phyloP scores from a whole-genome alignment of 352 stramenopile species.

The Discostella stelligera region DNA sequence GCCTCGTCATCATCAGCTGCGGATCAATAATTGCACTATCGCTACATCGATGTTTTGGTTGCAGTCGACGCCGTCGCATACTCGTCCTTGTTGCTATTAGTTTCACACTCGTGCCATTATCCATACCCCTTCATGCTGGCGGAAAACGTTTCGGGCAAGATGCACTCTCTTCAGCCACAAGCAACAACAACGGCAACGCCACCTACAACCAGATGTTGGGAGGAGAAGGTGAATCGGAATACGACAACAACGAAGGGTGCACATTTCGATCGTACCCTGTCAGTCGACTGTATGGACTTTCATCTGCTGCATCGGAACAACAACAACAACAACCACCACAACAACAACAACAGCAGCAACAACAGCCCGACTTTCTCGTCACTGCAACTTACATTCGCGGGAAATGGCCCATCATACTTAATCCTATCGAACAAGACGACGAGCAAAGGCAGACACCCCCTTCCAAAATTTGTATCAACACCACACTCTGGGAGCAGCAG shows the following conservation, averaged over 20 bases:
- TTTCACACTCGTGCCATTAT: neutral
- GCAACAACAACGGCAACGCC: neutral
- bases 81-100: neutral
- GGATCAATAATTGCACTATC: neutral
- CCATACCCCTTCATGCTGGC: neutral
- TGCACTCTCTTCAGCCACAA: neutral
- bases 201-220: no score
- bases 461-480: slow-evolving; percentile 51
- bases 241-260: slow-evolving; percentile 30
- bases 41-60: neutral
- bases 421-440: slow-evolving; percentile 20
- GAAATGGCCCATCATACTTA: slow-evolving; percentile 59
- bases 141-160: neutral
- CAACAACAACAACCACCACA: slow-evolving; percentile 25
- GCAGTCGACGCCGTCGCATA: neutral
- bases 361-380: slow-evolving; percentile 59
- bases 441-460: neutral
- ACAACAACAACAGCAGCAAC: slow-evolving; percentile 28
- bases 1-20: no score
- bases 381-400: slow-evolving; percentile 74
- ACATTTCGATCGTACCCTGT: slow-evolving; percentile 67
- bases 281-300: slow-evolving; percentile 64
- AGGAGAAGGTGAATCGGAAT: neutral
- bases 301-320: neutral
- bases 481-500: slow-evolving; percentile 52